Evolutionary conservation across 805 yeast genomes (phyloP).

Genomic region (Zygotorulaspora chibaensis): DNA sequence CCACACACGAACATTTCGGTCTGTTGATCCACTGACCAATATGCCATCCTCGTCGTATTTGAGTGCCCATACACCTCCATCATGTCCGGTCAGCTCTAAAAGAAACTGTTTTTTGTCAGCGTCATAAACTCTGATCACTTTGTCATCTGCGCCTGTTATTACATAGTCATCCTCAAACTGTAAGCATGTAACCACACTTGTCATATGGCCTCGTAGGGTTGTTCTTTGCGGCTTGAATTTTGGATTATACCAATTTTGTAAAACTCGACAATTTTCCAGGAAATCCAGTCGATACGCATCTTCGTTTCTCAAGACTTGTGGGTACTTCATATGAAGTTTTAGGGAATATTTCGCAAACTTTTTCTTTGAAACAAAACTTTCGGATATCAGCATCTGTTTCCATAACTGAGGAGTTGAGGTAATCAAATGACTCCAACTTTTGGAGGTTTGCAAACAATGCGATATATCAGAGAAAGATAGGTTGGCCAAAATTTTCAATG

Average conservation of each 20-base stretch:
- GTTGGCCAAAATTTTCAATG: slow-evolving; percentile 57
- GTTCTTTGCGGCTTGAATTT: slow-evolving; percentile 61
- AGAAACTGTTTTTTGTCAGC: slow-evolving; percentile 65
- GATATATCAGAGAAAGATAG: slow-evolving; percentile 62
- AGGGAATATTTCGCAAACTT: slow-evolving; percentile 40
- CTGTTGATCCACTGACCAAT: slow-evolving; percentile 90
- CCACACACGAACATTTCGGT: slow-evolving; percentile 92
- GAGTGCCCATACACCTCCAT: slow-evolving; percentile 98
- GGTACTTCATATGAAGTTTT: slow-evolving; percentile 25
- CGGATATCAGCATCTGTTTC: slow-evolving; percentile 60
- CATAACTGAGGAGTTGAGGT: slow-evolving; percentile 61
- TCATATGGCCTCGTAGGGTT: slow-evolving; percentile 64
- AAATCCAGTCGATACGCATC: slow-evolving; percentile 40
- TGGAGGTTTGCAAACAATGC: slow-evolving; percentile 59
- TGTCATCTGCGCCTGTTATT: slow-evolving; percentile 90
- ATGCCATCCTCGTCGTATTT: slow-evolving; percentile 71
- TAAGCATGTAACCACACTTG: slow-evolving; percentile 87
- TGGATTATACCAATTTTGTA: slow-evolving; percentile 78
- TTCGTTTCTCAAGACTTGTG: slow-evolving; percentile 27
- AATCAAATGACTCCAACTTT: slow-evolving; percentile 63
- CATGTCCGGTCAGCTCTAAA: slow-evolving; percentile 74
- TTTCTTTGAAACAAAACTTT: slow-evolving; percentile 49
- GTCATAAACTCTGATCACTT: slow-evolving; percentile 73
- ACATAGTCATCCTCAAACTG: slow-evolving; percentile 89
- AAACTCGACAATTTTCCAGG: slow-evolving; percentile 51